Conservation (phyloP, 2,329 filamentous ascomycete genomes). For the Colletotrichum tanaceti region DNA sequence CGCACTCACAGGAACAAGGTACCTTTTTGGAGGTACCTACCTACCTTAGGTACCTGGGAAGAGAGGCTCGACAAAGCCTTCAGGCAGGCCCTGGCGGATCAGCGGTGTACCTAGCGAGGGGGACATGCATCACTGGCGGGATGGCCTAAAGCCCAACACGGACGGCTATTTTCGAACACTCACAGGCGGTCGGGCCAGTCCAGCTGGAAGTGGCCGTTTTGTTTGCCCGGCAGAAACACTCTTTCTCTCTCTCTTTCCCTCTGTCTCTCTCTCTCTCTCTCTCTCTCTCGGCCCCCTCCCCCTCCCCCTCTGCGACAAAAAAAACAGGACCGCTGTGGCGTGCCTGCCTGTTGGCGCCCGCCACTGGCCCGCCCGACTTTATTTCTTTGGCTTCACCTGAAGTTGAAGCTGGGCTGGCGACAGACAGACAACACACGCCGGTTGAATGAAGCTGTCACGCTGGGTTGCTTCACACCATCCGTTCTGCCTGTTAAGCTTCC, state of each 20-base stretch:
- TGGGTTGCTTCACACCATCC: not conserved
- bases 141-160: slow-evolving; percentile 9
- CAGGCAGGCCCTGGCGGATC: too few species aligned
- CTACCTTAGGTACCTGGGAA: too few species aligned
- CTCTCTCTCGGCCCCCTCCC: not conserved
- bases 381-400: slow-evolving; percentile 28
- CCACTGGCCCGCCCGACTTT: slow-evolving; percentile 4
- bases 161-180: slow-evolving; percentile 24
- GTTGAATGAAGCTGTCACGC: slow-evolving; percentile 2
- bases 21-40: too few species aligned
- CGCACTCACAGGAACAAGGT: too few species aligned
- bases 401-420: slow-evolving; percentile 28
- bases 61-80: too few species aligned
- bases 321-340: not conserved
- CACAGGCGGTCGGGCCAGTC: not conserved
- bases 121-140: too few species aligned
- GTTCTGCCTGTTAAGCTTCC: slow-evolving; percentile 10
- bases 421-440: too few species aligned
- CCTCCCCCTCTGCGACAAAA: not conserved
- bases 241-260: not conserved
- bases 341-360: slow-evolving; percentile 16
- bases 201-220: slow-evolving; percentile 1
- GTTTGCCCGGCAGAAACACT: slow-evolving; percentile 23
- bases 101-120: slow-evolving; percentile 13
- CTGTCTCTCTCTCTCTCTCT: slow-evolving; percentile 12